Base-by-base conservation (phyloP, 306 rosid genomes). In the Fragaria iinumae region DNA sequence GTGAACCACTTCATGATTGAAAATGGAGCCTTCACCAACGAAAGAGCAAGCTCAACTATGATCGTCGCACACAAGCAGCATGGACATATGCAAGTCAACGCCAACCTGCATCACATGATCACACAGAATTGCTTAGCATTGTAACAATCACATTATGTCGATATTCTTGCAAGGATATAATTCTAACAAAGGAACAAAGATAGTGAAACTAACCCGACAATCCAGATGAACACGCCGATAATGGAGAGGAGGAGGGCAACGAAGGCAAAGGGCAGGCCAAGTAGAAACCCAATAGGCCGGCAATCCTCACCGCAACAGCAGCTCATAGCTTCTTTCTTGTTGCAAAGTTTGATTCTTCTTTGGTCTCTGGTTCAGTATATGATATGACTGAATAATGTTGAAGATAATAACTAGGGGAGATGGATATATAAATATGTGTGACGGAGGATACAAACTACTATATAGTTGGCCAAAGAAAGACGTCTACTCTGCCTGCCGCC, bases 61-160 rank as follows among this genome's bases (percentile, higher is more conserved):
- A 90, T 49, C 11, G 98, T 93, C 86, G 83, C 92, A 56, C 97
- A 91, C 72, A 93, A 86, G 72, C 98, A 93, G 79, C 98, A 93
- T 6, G 98, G 97, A 29, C 97, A 93, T 82, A 93, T 73, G 83
- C 97, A 91, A 62, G 87, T 88, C 71, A 93, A 73, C 64, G 25
- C 4, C 83, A 90, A 87, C 83, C 97, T 93, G 89, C 76, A 39
- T 39, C 71, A 20, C 6, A 23, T 25, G 27, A 25, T 25, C 27
- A 25, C 27, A 25, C 27, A 47, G 56, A 62, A 8, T 20, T 44
- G 34, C 29, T 43, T 12, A 43, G 39, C 47, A 8, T 29, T 63
- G n/a, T 29, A 6, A 21, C 10, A 12, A 75, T 25, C 27, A 27
- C 49, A 52, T 7, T 0, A 49, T 2, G 29, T 71, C 4, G 1